Evolutionary conservation across 1,139 yeast species (phyloP).

Genomic region (Taiozyma sp.): DNA sequence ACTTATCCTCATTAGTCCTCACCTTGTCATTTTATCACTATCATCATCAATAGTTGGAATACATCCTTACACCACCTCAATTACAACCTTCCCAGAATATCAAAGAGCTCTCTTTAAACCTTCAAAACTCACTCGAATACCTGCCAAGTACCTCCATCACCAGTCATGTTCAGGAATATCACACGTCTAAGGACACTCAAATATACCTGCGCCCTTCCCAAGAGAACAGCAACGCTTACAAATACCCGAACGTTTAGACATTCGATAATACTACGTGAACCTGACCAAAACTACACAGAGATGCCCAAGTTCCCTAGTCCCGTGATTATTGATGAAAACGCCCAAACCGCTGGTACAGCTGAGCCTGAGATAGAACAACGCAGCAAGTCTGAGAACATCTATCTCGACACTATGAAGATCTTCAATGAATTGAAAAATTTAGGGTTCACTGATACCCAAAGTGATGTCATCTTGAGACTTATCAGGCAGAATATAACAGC

Average conservation of each 20-base stretch:
- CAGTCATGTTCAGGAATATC: not conserved
- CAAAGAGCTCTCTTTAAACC: not conserved
- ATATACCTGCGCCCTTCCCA: not conserved
- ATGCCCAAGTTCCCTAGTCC: constrained; percentile 1
- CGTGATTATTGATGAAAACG: not conserved
- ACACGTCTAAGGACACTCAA: not conserved
- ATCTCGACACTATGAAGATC: constrained; percentile 28
- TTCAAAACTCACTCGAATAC: not conserved
- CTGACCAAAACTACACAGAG: not conserved
- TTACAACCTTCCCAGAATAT: not conserved
- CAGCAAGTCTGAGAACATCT: constrained; percentile 4
- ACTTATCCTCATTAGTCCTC: too few species aligned
- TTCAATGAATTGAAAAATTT: constrained; percentile 21
- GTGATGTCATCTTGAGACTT: constrained; percentile 47
- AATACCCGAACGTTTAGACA: not conserved
- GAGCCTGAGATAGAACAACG: not conserved
- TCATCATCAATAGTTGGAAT: not conserved
- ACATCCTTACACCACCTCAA: not conserved
- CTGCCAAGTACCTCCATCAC: not conserved
- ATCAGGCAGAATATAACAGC: constrained; percentile 46
- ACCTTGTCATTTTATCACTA: not conserved
- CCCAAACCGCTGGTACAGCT: not conserved
- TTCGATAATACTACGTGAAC: not conserved
- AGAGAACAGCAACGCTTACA: not conserved
- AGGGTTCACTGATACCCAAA: constrained; percentile 49